Percentiles rank a stretch among this genome's conserved stretches.
Conservation (phyloP, 2,329 filamentous ascomycete species). For the Dactylellina cionopaga region DNA sequence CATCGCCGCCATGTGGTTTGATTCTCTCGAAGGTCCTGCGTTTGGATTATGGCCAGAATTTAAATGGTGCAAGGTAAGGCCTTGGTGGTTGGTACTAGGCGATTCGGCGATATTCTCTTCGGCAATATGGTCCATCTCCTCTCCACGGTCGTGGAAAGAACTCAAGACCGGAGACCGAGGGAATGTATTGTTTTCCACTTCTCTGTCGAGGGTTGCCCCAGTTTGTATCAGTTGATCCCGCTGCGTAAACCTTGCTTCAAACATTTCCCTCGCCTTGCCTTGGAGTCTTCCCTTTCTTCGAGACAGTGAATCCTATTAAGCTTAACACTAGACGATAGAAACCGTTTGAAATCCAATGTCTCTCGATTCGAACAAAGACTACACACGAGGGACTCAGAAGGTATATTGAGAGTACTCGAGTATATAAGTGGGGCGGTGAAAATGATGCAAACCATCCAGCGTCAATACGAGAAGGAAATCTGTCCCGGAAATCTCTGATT, state of each 20-base stretch:
- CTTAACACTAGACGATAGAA: background rate
- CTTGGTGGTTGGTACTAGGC: conserved; percentile 53
- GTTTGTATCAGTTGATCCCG: conserved; percentile 11
- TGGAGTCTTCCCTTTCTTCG: background rate
- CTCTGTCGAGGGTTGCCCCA: background rate
- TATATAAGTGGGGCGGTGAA: too few relatives aligned
- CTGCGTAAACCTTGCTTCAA: conserved; percentile 35
- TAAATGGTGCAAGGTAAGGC: conserved; percentile 69
- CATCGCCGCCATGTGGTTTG: conserved; percentile 36
- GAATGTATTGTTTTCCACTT: conserved; percentile 6
- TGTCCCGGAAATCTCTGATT: too few relatives aligned
- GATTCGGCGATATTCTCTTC: conserved; percentile 44
- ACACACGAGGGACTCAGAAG: too few relatives aligned
- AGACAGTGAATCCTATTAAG: background rate
- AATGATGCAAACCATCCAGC: too few relatives aligned
- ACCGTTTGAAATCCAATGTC: too few relatives aligned
- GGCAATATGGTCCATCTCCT: conserved; percentile 55
- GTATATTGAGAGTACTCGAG: too few relatives aligned
- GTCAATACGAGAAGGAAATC: too few relatives aligned
- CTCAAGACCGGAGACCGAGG: conserved; percentile 25
- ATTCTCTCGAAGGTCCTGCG: conserved; percentile 63
- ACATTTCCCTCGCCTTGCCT: conserved; percentile 23
- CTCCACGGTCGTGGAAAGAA: conserved; percentile 60
- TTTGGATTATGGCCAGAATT: conserved; percentile 67
- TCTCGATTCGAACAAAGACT: too few relatives aligned